Evolutionary conservation across 2,329 filamentous ascomycete species (phyloP), one percentile per base, ranked within the genome.

Genomic region (Aspergillus arachidicola): DNA sequence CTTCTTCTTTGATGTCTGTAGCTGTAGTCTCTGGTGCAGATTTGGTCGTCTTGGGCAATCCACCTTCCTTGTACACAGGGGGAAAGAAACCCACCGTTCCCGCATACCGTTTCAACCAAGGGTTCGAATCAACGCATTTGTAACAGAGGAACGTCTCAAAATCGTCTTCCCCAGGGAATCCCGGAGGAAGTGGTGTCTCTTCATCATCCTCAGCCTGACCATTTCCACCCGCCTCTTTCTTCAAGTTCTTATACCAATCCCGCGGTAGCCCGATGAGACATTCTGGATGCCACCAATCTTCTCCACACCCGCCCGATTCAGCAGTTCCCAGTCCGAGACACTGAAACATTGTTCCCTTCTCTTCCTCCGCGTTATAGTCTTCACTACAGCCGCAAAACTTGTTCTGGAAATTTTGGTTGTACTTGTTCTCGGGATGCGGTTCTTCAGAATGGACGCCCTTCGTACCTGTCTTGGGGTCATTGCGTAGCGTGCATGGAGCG

Each of bases 311-410:
- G 19, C 94, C 94, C 1, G 90, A 89, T 68, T 94, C 91, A 14
- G 86, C 84, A 0, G 88, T 90, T 0, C 93, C 93, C 0, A 98
- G 82, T 0, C 94, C 94, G 2, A 98, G 78, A 74, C 95, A 99
- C 77, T 99, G 95, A 71, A 96, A 99, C 95, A 99, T 99, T 45
- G 94, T 98, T 0, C 94, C 94, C 71, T 94, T 96, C 76, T 99
- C 93, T 74, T 91, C 85, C 55, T 94, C 87, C 0, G 94, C 88
- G 75, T 97, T 91, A 75, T 99, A 99, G 64, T 94, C 88, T 72
- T 94, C 90, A 34, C 87, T 87, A 73, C 95, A 99, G 2, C 91
- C 92, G 76, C 95, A 99, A 80, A 99, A 99, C 51, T 85, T 87
- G 72, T 98, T 98, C 69, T 87, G 86, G 72, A 96, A 99, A 81